Evolutionary conservation across 2,329 filamentous ascomycete genomes (phyloP).

Genomic region (Alternaria hordeiaustralica): DNA sequence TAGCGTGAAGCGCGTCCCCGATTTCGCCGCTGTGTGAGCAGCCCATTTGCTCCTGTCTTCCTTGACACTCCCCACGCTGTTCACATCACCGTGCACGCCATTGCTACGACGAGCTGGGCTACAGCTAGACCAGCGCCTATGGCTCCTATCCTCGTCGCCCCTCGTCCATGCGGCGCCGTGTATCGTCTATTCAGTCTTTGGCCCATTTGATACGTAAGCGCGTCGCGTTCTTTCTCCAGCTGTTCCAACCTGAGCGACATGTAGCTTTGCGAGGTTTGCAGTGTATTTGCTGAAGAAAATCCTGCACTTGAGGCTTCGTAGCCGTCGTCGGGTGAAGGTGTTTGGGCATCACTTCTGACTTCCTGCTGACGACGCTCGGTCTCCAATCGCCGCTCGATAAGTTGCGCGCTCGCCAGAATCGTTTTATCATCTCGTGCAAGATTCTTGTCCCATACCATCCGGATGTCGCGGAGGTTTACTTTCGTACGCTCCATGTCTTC

Average conservation of each 20-base stretch:
- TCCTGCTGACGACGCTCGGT: not conserved
- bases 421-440: not conserved
- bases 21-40: not conserved
- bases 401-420: not conserved
- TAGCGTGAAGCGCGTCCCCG: not conserved
- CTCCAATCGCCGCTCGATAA: not conserved
- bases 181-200: not conserved
- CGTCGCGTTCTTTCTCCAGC: not conserved
- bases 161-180: not conserved
- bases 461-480: not conserved
- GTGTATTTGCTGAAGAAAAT: not conserved
- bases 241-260: not conserved
- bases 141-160: conserved; percentile 1
- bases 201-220: not conserved
- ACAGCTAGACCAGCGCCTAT: conserved; percentile 13
- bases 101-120: conserved; percentile 17
- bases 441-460: not conserved
- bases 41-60: not conserved
- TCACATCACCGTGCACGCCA: conserved; percentile 22
- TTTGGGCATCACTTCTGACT: not conserved
- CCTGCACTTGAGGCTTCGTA: not conserved
- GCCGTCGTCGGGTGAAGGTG: not conserved
- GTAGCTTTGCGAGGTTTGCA: not conserved
- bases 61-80: not conserved
- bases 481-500: not conserved